Percentiles rank a stretch among this genome's conserved stretches.
Conservation (phyloP, 306 rosid species). For the Dryas alaskensis region DNA sequence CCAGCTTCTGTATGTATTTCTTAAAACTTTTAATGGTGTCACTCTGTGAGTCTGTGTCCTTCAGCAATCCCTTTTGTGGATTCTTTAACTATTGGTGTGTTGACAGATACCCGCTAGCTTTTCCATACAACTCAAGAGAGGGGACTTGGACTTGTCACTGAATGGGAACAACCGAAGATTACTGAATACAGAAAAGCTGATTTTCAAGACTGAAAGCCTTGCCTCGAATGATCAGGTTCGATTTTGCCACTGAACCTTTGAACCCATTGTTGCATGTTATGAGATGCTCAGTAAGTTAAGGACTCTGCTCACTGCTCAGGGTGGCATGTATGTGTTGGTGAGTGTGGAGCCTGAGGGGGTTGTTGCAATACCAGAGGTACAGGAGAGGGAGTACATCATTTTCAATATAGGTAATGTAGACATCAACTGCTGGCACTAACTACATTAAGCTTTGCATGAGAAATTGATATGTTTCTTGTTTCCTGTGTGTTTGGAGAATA, state of each 20-base stretch:
- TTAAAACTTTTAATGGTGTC: slow-evolving; percentile 26
- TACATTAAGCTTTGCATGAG: background rate
- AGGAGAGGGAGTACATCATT: slow-evolving; percentile 57
- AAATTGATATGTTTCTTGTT: background rate
- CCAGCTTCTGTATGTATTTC: slow-evolving; percentile 89
- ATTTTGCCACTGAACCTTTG: slow-evolving; percentile 12
- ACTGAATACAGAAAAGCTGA: slow-evolving; percentile 83
- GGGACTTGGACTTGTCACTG: slow-evolving; percentile 31
- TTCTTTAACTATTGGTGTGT: slow-evolving; percentile 25
- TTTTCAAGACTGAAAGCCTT: slow-evolving; percentile 48
- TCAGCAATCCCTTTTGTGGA: slow-evolving; percentile 27
- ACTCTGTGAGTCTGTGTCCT: slow-evolving; percentile 7
- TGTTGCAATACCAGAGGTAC: slow-evolving; percentile 58
- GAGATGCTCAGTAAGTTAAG: background rate
- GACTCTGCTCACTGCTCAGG: slow-evolving; percentile 40
- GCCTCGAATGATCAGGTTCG: slow-evolving; percentile 39
- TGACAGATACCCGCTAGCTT: slow-evolving; percentile 78
- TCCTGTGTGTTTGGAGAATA: background rate
- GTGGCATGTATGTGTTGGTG: slow-evolving; percentile 41
- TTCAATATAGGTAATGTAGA: slow-evolving; percentile 69
- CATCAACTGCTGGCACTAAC: background rate
- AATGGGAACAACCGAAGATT: slow-evolving; percentile 60
- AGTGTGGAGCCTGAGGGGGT: slow-evolving; percentile 81
- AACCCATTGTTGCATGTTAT: slow-evolving; percentile 2
- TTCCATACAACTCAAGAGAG: slow-evolving; percentile 58